A percentile compares a stretch with the other conserved stretches of the same genome.
Conservation (phyloP, 106 monocot species). For the Posidonia australis region DNA sequence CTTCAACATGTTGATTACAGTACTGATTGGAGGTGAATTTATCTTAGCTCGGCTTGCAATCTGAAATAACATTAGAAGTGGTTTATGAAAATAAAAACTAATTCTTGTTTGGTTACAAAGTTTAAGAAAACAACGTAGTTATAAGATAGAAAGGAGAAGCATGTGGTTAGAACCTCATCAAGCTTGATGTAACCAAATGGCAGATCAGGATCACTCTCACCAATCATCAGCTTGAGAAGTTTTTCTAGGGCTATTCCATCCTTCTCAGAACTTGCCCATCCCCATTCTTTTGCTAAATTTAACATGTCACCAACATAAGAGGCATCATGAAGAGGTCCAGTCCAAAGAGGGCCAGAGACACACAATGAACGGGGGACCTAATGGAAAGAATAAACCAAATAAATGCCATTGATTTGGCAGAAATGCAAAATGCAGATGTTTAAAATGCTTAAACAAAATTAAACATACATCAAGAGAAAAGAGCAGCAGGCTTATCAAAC, state of each 20-base stretch:
- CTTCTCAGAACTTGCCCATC: constrained; percentile 47
- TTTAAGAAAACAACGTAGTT: not conserved
- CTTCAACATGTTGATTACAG: constrained; percentile 37
- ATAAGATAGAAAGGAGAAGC: not conserved
- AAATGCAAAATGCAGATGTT: not conserved
- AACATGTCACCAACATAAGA: constrained; percentile 60
- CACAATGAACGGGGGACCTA: constrained; percentile 41
- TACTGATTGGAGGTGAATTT: constrained; percentile 61
- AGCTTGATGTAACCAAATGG: constrained; percentile 89
- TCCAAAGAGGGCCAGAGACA: constrained; percentile 95
- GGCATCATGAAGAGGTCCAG: constrained; percentile 76
- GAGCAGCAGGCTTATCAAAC: not conserved
- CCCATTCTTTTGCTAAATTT: constrained; percentile 67
- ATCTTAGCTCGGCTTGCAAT: constrained; percentile 67
- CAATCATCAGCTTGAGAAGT: constrained; percentile 59
- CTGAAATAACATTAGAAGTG: constrained; percentile 21
- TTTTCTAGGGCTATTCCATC: constrained; percentile 47
- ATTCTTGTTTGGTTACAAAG: not conserved
- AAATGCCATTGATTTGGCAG: not conserved
- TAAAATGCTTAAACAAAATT: not conserved
- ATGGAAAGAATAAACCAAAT: constrained; percentile 1
- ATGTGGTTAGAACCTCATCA: constrained; percentile 52
- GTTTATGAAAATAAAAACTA: not conserved
- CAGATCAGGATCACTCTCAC: constrained; percentile 62
- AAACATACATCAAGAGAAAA: not conserved